Percentiles rank a stretch among this genome's conserved stretches.
Evolutionary conservation across 257 asterid genomes (phyloP).

Genomic region (Solanum piurae): DNA sequence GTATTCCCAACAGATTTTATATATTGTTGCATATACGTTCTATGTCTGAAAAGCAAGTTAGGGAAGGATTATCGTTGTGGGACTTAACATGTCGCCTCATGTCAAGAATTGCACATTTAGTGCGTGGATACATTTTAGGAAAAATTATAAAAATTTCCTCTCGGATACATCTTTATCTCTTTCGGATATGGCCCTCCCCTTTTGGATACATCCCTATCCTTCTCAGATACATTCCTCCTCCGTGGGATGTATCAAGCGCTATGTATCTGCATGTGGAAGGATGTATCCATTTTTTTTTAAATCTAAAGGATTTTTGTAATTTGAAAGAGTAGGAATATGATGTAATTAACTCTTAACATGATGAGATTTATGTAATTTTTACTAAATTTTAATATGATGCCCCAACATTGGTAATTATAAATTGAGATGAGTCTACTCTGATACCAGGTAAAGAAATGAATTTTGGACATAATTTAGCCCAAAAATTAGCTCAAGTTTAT

Average conservation of each 20-base stretch:
- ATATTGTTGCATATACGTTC: no score
- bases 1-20: no score
- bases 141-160: no score
- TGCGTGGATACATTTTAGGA: neutral
- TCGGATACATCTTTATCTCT: neutral
- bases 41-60: neutral
- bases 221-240: no score
- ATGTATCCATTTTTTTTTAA: no score
- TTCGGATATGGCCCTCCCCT: neutral
- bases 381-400: neutral
- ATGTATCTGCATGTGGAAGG: neutral
- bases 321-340: neutral
- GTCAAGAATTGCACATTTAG: neutral
- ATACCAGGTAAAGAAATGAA: no score
- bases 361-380: no score
- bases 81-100: neutral
- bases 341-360: neutral
- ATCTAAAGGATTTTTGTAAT: no score
- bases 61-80: neutral
- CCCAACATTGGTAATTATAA: no score
- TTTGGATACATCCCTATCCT: neutral
- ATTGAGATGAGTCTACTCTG: neutral
- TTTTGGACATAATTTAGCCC: neutral
- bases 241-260: neutral
- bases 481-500: no score